Conservation (phyloP, 106 monocot species). For the Cymbidium sinense region DNA sequence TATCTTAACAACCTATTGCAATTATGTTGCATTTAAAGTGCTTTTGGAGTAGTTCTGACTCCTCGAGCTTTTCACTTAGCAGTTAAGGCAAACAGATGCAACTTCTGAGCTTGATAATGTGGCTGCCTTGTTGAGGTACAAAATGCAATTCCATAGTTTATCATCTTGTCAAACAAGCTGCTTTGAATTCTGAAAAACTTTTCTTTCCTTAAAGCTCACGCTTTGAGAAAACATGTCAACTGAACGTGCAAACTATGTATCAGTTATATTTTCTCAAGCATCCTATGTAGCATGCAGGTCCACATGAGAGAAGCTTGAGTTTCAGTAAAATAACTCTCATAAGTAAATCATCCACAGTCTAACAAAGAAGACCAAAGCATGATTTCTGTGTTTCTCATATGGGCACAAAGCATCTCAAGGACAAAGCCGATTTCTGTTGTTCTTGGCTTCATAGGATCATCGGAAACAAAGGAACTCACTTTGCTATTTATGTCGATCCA, state of each 20-base stretch:
- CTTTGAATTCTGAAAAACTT: neutral
- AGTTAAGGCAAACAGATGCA: too few species aligned
- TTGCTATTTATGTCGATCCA: constrained; percentile 23
- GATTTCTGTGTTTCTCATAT: neutral
- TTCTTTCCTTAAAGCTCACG: neutral
- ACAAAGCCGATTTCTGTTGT: neutral
- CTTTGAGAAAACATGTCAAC: neutral
- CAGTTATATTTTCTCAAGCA: too few species aligned
- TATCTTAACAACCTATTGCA: too few species aligned
- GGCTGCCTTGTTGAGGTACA: neutral
- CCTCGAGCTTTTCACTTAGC: too few species aligned
- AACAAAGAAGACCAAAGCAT: neutral
- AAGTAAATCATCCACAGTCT: neutral
- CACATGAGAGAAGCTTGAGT: too few species aligned
- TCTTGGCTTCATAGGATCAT: constrained; percentile 2
- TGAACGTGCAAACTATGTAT: neutral
- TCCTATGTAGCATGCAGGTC: too few species aligned
- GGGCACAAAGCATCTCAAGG: neutral
- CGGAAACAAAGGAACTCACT: constrained; percentile 10
- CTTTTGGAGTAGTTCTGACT: too few species aligned
- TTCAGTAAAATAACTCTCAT: neutral
- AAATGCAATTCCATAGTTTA: neutral
- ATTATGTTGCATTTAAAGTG: too few species aligned
- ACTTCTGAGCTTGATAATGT: too few species aligned
- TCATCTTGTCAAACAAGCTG: neutral